Conservation (phyloP, 2,329 filamentous ascomycete genomes). For the Coleophoma eucalyptorum region DNA sequence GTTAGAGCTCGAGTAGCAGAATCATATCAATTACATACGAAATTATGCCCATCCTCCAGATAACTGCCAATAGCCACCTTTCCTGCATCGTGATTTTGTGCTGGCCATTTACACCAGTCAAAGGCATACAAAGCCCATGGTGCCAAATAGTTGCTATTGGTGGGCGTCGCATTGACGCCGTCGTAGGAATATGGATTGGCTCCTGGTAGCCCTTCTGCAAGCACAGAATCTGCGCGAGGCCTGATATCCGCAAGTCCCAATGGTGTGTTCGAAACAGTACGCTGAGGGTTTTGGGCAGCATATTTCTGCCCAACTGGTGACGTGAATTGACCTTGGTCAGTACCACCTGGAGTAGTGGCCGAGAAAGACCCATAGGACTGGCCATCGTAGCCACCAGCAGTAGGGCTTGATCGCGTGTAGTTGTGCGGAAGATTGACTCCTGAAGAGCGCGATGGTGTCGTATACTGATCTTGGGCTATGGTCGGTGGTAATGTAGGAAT, state of each 20-base stretch:
- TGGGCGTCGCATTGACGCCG: conserved; percentile 56
- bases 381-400: conserved; percentile 48
- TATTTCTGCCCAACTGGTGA: conserved; percentile 52
- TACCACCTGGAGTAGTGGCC: conserved; percentile 61
- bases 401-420: conserved; percentile 84
- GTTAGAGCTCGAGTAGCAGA: neutral
- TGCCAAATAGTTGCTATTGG: conserved; percentile 89
- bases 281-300: conserved; percentile 52
- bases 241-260: conserved; percentile 90
- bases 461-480: conserved; percentile 51
- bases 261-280: conserved; percentile 74
- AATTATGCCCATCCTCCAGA: conserved; percentile 96
- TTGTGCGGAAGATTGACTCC: conserved; percentile 63
- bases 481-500: conserved; percentile 51
- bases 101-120: conserved; percentile 98
- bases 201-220: conserved; percentile 67
- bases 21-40: conserved; percentile 51
- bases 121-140: conserved; percentile 96
- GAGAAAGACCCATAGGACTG: conserved; percentile 52
- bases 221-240: conserved; percentile 76
- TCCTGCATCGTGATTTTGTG: conserved; percentile 74
- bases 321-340: conserved; percentile 56
- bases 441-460: conserved; percentile 62
- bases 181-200: conserved; percentile 58
- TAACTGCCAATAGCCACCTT: conserved; percentile 96